Percentiles rank a stretch among this genome's conserved stretches.
These are phyloP conservation scores for Galerina marginata DNA, from an alignment of 768 basidiomycete species.

Conservation along the genomic window DNA sequence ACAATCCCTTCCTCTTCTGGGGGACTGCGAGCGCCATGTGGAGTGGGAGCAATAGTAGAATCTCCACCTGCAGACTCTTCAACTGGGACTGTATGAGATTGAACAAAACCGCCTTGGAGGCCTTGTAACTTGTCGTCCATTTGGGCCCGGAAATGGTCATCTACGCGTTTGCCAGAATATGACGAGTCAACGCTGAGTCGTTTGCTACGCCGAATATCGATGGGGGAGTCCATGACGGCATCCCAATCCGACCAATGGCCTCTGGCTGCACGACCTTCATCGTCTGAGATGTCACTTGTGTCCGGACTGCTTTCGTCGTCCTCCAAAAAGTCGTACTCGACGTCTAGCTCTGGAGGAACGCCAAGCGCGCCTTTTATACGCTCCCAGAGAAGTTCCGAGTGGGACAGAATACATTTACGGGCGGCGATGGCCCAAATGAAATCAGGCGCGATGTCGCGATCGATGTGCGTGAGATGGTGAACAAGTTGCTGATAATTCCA, in stretches of 20 bases:
- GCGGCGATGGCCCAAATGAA: constrained; percentile 73
- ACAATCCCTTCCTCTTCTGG: constrained; percentile 15
- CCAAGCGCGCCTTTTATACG: constrained; percentile 87
- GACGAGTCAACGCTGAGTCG: constrained; percentile 28
- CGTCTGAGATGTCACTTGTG: constrained; percentile 48
- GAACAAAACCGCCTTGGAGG: constrained; percentile 17
- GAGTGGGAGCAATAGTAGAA: constrained; percentile 26
- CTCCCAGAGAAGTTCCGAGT: constrained; percentile 91
- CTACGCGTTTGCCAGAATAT: constrained; percentile 18
- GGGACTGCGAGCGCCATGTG: constrained; percentile 23
- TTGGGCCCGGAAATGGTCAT: constrained; percentile 25
- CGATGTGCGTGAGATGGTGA: constrained; percentile 66
- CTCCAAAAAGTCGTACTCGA: constrained; percentile 50
- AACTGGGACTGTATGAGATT: constrained; percentile 9
- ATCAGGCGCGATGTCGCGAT: constrained; percentile 70
- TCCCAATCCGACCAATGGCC: constrained; percentile 49
- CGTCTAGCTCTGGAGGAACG: constrained; percentile 82
- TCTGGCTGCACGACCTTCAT: constrained; percentile 41
- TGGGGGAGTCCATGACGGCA: constrained; percentile 49
- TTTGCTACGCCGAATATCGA: constrained; percentile 29
- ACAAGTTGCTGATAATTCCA: constrained; percentile 80
- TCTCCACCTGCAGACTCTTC: constrained; percentile 1
- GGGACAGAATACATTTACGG: constrained; percentile 75
- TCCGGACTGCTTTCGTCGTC: constrained; percentile 33
- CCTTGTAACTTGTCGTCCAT: constrained; percentile 25